Base-by-base conservation (phyloP, 2,329 filamentous ascomycete species). In the Neoscytalidium dimidiatum region DNA sequence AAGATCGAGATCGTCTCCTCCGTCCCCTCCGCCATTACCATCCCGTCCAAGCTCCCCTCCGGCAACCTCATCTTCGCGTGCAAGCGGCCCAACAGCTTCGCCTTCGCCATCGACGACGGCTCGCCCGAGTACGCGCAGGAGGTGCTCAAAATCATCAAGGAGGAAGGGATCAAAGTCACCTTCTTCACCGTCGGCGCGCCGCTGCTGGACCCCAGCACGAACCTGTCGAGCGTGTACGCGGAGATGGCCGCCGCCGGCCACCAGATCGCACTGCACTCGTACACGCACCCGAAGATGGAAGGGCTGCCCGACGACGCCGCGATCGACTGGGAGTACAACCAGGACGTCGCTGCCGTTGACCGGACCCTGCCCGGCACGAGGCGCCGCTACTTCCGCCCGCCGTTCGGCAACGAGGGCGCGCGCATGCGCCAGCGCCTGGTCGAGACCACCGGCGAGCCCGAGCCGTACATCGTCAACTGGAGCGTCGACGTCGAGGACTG, bases 41-140 rank as follows among this genome's bases (percentile, higher is more conserved):
- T 89, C 8, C 87, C 88, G 1, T 75, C 77, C 64, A 90, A 90
- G 76, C 77, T 88, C 31, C 83, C 86, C 0, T 88, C 83, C 1
- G 88, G 88, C 6, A 82, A 81, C 21, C 79, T 91, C 35, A 79
- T 88, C 51, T 86, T 90, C 70, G 80, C 84, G 6, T 91, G 89
- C 80, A 88, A 84, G 68, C 83, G 88, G 19, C 88, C 88, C 52
- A 89, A 90, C 77, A 88, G 85, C 0, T 90, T 91, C 72, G 89
- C 89, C 1, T 90, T 91, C 73, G 88, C 88, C 57, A 90, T 91
- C 68, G 89, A 91, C 72, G 89, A 91, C 73, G 89, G 88, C 23
- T 80, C 84, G 58, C 88, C 88, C 52, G 71, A 77, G 35, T 82
- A 84, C 64, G 87, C 87, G 1, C 82, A 87, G 75, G 76, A 85